These are phyloP conservation scores for Acacia confusa DNA, from an alignment of 306 rosid genomes.

Conservation along the genomic window DNA sequence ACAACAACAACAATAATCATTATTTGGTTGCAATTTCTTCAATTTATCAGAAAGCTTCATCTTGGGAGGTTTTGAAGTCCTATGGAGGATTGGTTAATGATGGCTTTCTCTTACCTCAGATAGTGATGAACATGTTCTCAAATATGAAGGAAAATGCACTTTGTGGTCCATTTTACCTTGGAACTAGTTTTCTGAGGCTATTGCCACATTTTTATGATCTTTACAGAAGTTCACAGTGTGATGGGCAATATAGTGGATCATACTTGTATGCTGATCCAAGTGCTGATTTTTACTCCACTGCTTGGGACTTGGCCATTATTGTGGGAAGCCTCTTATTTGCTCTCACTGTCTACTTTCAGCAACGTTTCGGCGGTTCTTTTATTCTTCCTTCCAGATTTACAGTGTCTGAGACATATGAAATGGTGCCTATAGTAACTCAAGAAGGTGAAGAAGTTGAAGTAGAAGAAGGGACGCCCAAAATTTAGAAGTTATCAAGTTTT, in stretches of 20 bases:
- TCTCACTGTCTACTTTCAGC: conserved; percentile 33
- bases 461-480: not conserved
- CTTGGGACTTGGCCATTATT: conserved; percentile 55
- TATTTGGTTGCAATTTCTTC: not conserved
- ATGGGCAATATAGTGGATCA: not conserved
- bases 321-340: conserved; percentile 49
- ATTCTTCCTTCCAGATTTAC: not conserved
- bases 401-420: not conserved
- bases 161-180: conserved; percentile 49
- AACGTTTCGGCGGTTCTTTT: not conserved
- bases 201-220: conserved; percentile 67
- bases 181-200: conserved; percentile 55
- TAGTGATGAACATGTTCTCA: conserved; percentile 46
- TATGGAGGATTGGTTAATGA: conserved; percentile 53
- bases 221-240: conserved; percentile 40
- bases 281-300: conserved; percentile 47
- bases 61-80: conserved; percentile 45
- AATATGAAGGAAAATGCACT: conserved; percentile 43
- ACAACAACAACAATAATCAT: not conserved
- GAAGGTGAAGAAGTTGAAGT: not conserved
- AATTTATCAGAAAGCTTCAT: conserved; percentile 13
- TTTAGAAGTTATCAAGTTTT: not conserved
- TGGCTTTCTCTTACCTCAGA: conserved; percentile 68
- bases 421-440: not conserved
- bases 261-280: conserved; percentile 48